Conservation (phyloP, 495 filamentous ascomycete genomes). For the Lasiosphaeria ovina region DNA sequence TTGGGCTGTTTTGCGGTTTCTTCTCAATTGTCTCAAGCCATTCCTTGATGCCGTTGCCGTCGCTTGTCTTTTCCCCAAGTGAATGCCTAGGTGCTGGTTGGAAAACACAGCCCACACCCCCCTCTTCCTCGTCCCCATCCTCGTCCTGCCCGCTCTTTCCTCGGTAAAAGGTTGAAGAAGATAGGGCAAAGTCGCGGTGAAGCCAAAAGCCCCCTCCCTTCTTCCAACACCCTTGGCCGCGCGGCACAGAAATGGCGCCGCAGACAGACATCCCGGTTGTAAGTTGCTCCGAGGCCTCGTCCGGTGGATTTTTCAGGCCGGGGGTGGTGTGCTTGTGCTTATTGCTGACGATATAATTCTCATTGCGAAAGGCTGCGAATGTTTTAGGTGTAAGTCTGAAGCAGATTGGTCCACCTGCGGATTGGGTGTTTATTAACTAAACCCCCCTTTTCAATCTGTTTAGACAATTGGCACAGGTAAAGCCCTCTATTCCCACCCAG, state of each 20-base stretch:
- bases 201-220: too few species aligned
- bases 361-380: slow-evolving; percentile 40
- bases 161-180: too few species aligned
- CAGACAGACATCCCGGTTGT: slow-evolving; percentile 44
- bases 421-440: slow-evolving; percentile 5
- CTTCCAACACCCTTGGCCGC: neutral
- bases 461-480: slow-evolving; percentile 48
- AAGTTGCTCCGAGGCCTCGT: slow-evolving; percentile 6
- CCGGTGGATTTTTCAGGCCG: neutral
- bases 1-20: too few species aligned
- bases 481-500: neutral
- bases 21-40: too few species aligned
- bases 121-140: too few species aligned
- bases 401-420: neutral
- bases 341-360: neutral
- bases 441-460: neutral
- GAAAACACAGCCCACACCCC: too few species aligned
- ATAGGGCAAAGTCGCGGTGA: too few species aligned
- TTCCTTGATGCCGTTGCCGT: too few species aligned
- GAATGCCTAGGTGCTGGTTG: too few species aligned
- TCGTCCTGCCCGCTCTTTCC: too few species aligned
- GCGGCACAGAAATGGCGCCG: slow-evolving; percentile 36
- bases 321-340: neutral
- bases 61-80: too few species aligned
- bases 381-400: slow-evolving; percentile 45